Base-by-base conservation (phyloP, 1,284 basidiomycete genomes). In the Marasmius tenuissimus region DNA sequence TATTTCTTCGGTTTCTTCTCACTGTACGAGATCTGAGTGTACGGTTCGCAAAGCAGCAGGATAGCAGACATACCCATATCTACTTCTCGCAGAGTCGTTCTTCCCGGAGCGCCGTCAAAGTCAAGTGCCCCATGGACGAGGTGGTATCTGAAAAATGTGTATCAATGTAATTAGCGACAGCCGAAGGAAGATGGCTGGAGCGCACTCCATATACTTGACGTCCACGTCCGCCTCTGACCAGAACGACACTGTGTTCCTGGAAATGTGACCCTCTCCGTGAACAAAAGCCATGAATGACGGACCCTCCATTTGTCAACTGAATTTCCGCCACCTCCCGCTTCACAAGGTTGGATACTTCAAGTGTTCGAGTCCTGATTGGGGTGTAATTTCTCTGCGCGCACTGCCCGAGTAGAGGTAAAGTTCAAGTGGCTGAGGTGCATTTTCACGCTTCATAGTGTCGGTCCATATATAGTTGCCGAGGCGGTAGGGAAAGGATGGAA, bases 301-400 rank as follows among this genome's bases (percentile, higher is more conserved):
- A 90, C 74, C 93, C 91, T 57, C 97, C 97, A 39, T 92, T 97
- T 38, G 90, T 86, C 56, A 99, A 82, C 80, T 97, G 97, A 67
- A 99, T 91, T 72, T 94, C 86, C 48, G 96, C 96, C 62, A 98
- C 94, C 79, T 98, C 99, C 65, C 97, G 93, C 72, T 98, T 95
- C 50, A 96, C 96, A 48, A 97, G 99, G 78, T 99, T 99, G 66
- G 97, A 97, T 75, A 99, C 99, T 82, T 96, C 98, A 22, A 97
- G 97, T 72, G 92, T 95, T 68, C 83, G 85, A 51, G 88, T 92
- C 75, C 92, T 91, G 27, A 98, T 87, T 67, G 89, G 87, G 35
- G 89, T 86, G 72, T 93, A 92, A 62, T 97, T 97, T 69, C 88
- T 88, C 77, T 97, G 95, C 11, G 90, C 92, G 72, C 85, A 90